Percentiles rank a stretch among this genome's conserved stretches.
Conservation (phyloP, 805 yeast species). For the Metschnikowia chrysomelidarum region DNA sequence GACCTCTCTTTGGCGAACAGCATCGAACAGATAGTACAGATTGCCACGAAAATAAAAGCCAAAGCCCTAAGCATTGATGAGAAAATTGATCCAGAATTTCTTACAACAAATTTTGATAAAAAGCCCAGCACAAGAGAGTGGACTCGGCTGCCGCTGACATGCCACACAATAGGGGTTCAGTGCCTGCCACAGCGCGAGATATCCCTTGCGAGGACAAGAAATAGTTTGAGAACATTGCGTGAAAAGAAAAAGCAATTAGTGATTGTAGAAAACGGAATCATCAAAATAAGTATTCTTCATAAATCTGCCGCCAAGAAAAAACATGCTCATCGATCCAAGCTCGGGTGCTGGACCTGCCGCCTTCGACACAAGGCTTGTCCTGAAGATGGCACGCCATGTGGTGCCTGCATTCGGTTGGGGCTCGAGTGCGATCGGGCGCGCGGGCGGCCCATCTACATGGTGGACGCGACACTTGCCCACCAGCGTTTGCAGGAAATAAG, state of each 20-base stretch:
- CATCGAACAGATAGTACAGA: constrained; percentile 9
- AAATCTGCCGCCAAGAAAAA: constrained; percentile 1
- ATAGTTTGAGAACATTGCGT: too few relatives aligned
- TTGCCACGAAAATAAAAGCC: constrained; percentile 5
- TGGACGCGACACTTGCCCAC: constrained; percentile 4
- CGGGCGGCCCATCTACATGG: constrained; percentile 17
- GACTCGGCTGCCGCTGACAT: too few relatives aligned
- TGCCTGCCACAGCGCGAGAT: too few relatives aligned
- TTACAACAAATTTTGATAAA: not conserved
- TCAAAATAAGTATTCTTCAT: not conserved
- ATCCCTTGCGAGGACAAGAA: too few relatives aligned
- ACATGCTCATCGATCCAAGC: constrained; percentile 11
- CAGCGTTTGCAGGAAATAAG: constrained; percentile 10
- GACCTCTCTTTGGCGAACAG: constrained; percentile 3
- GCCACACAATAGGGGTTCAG: too few relatives aligned
- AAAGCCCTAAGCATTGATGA: not conserved
- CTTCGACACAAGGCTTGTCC: constrained; percentile 22
- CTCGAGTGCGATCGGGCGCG: constrained; percentile 16
- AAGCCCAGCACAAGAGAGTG: too few relatives aligned
- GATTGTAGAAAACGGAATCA: not conserved
- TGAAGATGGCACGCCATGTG: constrained; percentile 17
- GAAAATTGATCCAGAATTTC: not conserved
- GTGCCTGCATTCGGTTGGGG: constrained; percentile 16
- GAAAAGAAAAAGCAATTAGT: too few relatives aligned
- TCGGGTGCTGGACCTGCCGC: constrained; percentile 23